phyloP scores from a whole-genome alignment of 2,329 filamentous ascomycete species.

The Phaeosphaeriaceae sp. region DNA sequence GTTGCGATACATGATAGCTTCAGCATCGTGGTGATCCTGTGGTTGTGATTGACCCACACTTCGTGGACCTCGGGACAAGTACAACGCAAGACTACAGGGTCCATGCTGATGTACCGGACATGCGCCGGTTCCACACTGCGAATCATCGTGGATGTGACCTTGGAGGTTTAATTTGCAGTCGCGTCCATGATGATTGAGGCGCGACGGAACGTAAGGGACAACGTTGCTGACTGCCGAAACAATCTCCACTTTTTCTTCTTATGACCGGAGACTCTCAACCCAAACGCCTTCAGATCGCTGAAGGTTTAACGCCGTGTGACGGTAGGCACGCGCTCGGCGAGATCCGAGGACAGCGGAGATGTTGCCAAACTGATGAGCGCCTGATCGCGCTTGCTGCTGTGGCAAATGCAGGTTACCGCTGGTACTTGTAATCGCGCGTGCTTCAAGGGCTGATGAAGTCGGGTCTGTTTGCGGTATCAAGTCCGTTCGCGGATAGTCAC shows the following conservation, averaged over 20 bases:
- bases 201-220: constrained; percentile 9
- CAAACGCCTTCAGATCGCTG: constrained; percentile 11
- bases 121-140: neutral
- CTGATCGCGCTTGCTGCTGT: neutral
- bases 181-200: neutral
- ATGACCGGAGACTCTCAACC: constrained; percentile 13
- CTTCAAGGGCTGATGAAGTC: neutral
- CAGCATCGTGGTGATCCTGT: neutral
- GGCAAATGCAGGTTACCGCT: neutral
- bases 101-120: neutral
- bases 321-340: constrained; percentile 14
- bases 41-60: neutral
- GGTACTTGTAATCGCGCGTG: neutral
- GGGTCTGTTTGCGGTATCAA: neutral
- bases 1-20: neutral
- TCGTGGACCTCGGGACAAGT: neutral
- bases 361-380: neutral
- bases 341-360: constrained; percentile 2
- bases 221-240: constrained; percentile 17
- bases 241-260: constrained; percentile 11
- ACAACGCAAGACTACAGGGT: neutral
- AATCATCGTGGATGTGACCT: neutral
- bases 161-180: neutral
- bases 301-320: constrained; percentile 22
- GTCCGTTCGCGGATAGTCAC: constrained; percentile 1